phyloP scores from a whole-genome alignment of 345 rosid genomes.

The Syzygium aqueum region DNA sequence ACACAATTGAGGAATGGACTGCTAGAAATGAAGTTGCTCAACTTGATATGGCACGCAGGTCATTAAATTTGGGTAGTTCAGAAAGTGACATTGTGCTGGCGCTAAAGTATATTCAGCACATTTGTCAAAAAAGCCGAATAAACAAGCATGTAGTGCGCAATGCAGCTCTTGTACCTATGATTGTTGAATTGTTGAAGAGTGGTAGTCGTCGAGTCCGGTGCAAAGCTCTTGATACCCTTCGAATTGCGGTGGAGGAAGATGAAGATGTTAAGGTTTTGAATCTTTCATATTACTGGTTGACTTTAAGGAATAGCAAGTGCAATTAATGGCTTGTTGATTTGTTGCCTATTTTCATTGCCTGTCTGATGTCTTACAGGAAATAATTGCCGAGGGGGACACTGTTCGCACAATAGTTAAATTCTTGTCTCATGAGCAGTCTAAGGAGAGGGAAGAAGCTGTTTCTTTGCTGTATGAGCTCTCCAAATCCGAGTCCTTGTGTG shows the following conservation, averaged over 20 bases:
- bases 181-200: conserved; percentile 69
- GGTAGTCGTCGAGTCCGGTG: conserved; percentile 66
- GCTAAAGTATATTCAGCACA: conserved; percentile 42
- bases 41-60: conserved; percentile 72
- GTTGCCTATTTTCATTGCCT: background rate
- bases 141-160: conserved; percentile 53
- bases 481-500: conserved; percentile 68
- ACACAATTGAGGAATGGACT: conserved; percentile 93
- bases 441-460: conserved; percentile 86
- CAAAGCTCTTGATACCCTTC: conserved; percentile 70
- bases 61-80: conserved; percentile 45
- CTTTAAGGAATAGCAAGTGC: background rate
- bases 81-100: conserved; percentile 58
- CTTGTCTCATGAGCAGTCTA: conserved; percentile 60
- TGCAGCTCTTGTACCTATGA: conserved; percentile 64
- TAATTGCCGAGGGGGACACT: conserved; percentile 80
- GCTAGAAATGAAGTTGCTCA: conserved; percentile 82
- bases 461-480: conserved; percentile 81
- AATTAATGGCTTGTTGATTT: background rate
- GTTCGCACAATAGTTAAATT: conserved; percentile 89
- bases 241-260: conserved; percentile 69
- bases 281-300: background rate
- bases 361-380: conserved; percentile 37
- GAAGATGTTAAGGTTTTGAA: conserved; percentile 63
- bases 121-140: conserved; percentile 44